A percentile compares a stretch with the other conserved stretches of the same genome.
These are phyloP conservation scores for Achlya hypogyna DNA, from an alignment of 352 stramenopile genomes.

Conservation along the genomic window DNA sequence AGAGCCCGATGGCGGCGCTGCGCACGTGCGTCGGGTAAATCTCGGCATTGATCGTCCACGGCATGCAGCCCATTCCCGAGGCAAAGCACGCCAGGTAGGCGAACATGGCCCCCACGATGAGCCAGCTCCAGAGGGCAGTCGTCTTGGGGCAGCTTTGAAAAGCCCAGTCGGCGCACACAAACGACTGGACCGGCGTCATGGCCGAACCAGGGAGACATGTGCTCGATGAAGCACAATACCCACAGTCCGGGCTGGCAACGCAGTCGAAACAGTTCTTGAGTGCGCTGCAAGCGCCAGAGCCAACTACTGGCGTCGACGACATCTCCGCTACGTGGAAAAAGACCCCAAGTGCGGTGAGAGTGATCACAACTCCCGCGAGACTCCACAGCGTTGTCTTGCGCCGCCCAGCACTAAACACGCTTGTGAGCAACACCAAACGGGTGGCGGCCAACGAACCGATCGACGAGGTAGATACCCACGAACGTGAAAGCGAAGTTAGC, in stretches of 20 bases:
- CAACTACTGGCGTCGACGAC: not conserved
- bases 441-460: not conserved
- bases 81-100: constrained; percentile 17
- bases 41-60: constrained; percentile 71
- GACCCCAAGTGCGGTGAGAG: not conserved
- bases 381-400: constrained; percentile 9
- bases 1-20: constrained; percentile 36
- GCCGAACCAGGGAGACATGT: not conserved
- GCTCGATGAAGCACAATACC: not conserved
- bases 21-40: constrained; percentile 56
- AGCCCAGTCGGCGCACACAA: constrained; percentile 7
- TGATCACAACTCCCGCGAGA: not conserved
- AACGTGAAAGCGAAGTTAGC: constrained; percentile 21
- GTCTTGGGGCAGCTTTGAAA: constrained; percentile 2
- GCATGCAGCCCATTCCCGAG: constrained; percentile 29
- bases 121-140: not conserved
- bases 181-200: not conserved
- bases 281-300: not conserved
- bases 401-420: not conserved
- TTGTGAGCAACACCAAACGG: not conserved
- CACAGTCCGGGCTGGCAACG: constrained; percentile 2
- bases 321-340: constrained; percentile 1
- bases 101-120: constrained; percentile 16
- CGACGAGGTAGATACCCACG: constrained; percentile 17
- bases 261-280: constrained; percentile 11